Evolutionary conservation across 176 grass and related monocot species (phyloP).

Genomic region (Aechmea fasciata): DNA sequence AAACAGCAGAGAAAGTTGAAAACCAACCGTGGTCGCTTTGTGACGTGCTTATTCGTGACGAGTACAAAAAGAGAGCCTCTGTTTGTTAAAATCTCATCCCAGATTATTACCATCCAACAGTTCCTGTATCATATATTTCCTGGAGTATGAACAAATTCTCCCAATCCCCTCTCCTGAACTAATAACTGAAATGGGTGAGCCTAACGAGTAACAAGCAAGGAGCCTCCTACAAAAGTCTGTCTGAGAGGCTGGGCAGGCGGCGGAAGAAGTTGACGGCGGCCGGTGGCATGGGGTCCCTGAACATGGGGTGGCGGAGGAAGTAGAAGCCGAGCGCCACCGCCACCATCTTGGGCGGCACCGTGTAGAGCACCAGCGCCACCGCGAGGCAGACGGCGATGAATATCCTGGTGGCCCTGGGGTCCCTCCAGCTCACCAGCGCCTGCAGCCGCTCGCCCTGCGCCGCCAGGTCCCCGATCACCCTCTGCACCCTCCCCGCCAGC

Average conservation of each 20-base stretch:
- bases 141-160: too few species aligned
- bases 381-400: slow-evolving; percentile 83
- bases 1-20: too few species aligned
- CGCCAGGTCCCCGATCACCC: slow-evolving; percentile 83
- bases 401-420: slow-evolving; percentile 81
- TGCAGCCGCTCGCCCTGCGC: slow-evolving; percentile 94
- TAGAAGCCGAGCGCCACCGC: slow-evolving; percentile 91
- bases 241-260: slow-evolving; percentile 78
- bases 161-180: slow-evolving; percentile 4
- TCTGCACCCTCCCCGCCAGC: slow-evolving; percentile 70
- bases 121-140: too few species aligned
- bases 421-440: slow-evolving; percentile 96
- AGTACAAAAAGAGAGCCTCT: too few species aligned
- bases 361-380: slow-evolving; percentile 59
- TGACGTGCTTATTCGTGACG: too few species aligned
- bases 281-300: slow-evolving; percentile 87
- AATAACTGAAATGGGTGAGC: not conserved
- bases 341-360: slow-evolving; percentile 91
- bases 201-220: not conserved
- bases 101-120: too few species aligned
- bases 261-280: slow-evolving; percentile 91
- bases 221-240: slow-evolving; percentile 55
- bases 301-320: slow-evolving; percentile 94
- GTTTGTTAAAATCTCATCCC: too few species aligned
- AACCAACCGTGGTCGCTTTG: too few species aligned